A percentile compares a stretch with the other conserved stretches of the same genome.
Evolutionary conservation across 305 asterid species (phyloP).

Genomic region (Fraxinus ornus): DNA sequence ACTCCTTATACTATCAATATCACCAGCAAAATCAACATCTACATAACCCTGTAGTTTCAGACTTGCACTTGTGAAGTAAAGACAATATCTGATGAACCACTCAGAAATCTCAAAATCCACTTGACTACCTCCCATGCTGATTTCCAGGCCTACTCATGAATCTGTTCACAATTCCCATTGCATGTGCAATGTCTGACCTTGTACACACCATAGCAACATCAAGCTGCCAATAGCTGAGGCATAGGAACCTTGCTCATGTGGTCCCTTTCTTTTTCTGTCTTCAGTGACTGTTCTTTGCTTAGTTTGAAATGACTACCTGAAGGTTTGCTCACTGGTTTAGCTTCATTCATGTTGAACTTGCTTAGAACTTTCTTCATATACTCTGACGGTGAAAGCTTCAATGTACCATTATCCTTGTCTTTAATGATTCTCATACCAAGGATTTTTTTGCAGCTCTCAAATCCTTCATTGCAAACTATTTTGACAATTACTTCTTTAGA

Average conservation of each 20-base stretch:
- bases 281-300: not conserved
- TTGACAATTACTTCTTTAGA: not conserved
- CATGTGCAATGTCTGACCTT: not conserved
- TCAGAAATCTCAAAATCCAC: not conserved
- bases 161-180: not conserved
- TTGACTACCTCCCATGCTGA: not conserved
- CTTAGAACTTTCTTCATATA: too few relatives aligned
- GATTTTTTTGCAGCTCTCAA: too few relatives aligned
- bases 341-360: slow-evolving; percentile 1
- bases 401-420: not conserved
- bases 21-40: not conserved
- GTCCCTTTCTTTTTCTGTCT: not conserved
- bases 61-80: not conserved
- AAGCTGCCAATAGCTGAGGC: not conserved
- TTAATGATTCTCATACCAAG: not conserved
- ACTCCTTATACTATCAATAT: not conserved
- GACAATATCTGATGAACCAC: too few relatives aligned
- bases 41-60: not conserved
- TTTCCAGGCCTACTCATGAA: not conserved
- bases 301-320: not conserved
- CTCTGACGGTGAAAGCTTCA: not conserved
- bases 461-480: not conserved
- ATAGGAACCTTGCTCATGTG: not conserved
- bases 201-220: not conserved
- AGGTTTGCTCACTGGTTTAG: not conserved